Evolutionary conservation across 495 filamentous ascomycete genomes (phyloP).

Genomic region (Penicillium odoratum): DNA sequence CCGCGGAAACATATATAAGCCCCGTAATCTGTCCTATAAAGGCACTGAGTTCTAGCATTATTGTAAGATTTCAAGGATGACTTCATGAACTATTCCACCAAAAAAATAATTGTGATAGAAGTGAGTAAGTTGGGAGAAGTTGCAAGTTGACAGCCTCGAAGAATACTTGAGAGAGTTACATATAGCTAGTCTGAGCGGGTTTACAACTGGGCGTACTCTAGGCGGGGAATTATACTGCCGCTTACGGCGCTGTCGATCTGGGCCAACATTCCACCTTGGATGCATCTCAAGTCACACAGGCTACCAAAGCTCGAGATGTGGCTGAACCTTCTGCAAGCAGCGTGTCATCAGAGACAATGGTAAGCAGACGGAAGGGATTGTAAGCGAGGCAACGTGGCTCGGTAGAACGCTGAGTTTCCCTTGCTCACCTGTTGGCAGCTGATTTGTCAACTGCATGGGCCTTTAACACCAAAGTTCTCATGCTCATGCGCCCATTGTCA

Average conservation of each 20-base stretch:
- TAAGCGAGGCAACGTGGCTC: neutral
- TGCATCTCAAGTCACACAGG: neutral
- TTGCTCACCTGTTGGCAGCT: neutral
- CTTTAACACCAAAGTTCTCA: neutral
- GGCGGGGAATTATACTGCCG: neutral
- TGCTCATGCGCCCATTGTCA: neutral
- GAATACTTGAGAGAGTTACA: neutral
- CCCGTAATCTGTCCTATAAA: neutral
- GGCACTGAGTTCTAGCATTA: neutral
- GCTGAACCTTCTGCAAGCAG: neutral
- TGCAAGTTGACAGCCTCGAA: neutral
- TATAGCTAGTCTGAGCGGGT: neutral
- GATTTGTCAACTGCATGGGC: constrained; percentile 10
- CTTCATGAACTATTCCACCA: neutral
- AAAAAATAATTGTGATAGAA: neutral
- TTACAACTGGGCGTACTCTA: neutral
- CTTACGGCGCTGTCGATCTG: constrained; percentile 1
- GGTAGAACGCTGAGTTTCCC: neutral
- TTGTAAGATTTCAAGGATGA: neutral
- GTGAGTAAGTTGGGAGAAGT: neutral
- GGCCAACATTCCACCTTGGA: constrained; percentile 3
- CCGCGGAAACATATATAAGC: constrained; percentile 5
- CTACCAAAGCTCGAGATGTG: neutral
- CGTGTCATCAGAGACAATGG: neutral
- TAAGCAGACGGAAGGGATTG: neutral